Base-by-base conservation (phyloP, 345 rosid species). In the Capsella bursapastoris region DNA sequence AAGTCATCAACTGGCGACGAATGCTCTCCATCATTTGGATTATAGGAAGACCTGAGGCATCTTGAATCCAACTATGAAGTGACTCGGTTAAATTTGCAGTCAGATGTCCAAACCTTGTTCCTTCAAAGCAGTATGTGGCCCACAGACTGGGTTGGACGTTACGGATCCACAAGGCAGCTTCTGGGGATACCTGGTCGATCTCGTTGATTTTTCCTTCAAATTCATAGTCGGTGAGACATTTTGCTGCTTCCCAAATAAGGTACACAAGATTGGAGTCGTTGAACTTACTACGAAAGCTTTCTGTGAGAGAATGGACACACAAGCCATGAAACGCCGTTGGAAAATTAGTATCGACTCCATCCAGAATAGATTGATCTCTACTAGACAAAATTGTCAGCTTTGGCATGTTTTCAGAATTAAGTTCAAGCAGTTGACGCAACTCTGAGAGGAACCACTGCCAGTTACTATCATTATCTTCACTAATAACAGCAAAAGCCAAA, bases 371-470 rank as follows among this genome's bases (percentile, higher is more conserved):
- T 53, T 80, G 74, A 45, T 90, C 89, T 75, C 92, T 84, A 64
- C 82, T 90, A 11, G 98, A 94, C 77, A 94, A 82, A 66, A 94
- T 90, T 28, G 97, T 92, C 75, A 95, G 93, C 85, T 88, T 86
- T 0, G 97, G 97, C 97, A 95, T 92, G 86, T 90, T 92, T 83
- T 90, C 97, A 0, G 89, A 74, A 78, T 86, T 92, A 31, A 86
- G 78, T 82, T 94, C 98, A 22, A 94, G 96, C 64, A 92, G 86
- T 65, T 81, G 85, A 75, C 86, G 97, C 67, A 94, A 91, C 76
- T 91, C 97, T 31, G 92, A 87, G 40, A 91, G 89, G 82, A 94
- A 94, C 98, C 98, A 94, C 90, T 86, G 88, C 97, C 98, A 94
- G 70, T 86, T 87, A 57, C 87, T 88, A 62, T 94, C 97, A 53